Base-by-base conservation (phyloP, 176 grass and related monocot genomes). In the Tillandsia fasciculata region DNA sequence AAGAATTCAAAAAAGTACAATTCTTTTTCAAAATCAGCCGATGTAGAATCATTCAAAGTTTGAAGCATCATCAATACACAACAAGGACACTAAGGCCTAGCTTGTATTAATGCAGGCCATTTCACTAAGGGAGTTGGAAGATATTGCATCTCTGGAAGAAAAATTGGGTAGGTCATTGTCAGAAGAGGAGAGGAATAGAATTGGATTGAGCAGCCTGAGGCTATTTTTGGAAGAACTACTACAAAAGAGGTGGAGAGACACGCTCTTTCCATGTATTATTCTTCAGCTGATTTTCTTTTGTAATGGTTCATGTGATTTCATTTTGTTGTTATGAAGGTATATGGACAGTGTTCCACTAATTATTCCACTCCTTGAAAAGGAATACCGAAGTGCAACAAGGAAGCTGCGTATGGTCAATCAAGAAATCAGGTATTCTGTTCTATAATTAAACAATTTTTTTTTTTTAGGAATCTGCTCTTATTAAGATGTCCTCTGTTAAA, bases 311-410 rank as follows among this genome's bases (percentile, higher is more conserved):
- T 53, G 42, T 23, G 53, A 67, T 64, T 26, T 76, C 18, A 53
- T 77, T 42, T 76, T 59, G 20, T 59, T 3, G 68, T 66, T 48
- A 23, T 50, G 28, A 76, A 96, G 92, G 92, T 96, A 96, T 58
- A 65, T 91, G 27, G 88, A 88, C 64, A 91, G 83, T 64, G 86
- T 96, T 66, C 92, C 92, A 65, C 76, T 86, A 51, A 91, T 91
- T 82, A 81, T 91, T 77, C 88, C 92, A 84, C 79, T 91, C 74
- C 83, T 96, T 83, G 92, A 89, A 52, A 96, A 88, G 73, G 86
- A 96, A 76, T 71, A 84, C 71, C 83, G 73, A 1, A 57, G 79
- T 47, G 49, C 82, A 80, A 82, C 76, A 67, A 91, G 76, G 71
- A 96, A 89, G 82, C 42, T 96, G 57, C 64, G 58, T 49, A 83